Conservation (phyloP, 345 rosid species). For the Noccaea caerulescens region DNA sequence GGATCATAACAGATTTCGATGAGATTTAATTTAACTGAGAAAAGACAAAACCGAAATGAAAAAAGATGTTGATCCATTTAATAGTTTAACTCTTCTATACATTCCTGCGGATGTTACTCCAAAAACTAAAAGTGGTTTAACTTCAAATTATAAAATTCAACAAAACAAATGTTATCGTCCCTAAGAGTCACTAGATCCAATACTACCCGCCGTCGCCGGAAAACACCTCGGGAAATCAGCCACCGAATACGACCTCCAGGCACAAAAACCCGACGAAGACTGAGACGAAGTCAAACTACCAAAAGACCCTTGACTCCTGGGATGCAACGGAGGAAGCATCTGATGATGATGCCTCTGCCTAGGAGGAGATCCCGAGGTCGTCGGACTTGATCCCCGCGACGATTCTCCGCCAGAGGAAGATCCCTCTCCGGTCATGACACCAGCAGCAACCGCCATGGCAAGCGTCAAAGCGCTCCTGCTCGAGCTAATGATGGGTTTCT, state of each 20-base stretch:
- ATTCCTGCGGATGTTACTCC: conserved; percentile 27
- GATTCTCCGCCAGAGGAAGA: conserved; percentile 52
- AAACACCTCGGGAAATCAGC: conserved; percentile 64
- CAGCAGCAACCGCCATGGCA: conserved; percentile 67
- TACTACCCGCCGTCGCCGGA: conserved; percentile 34
- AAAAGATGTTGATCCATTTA: conserved; percentile 18
- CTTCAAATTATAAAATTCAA: conserved; percentile 13
- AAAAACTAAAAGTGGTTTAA: conserved; percentile 9
- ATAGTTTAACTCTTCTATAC: conserved; percentile 33
- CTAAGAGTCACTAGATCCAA: conserved; percentile 34
- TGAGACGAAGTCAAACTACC: conserved; percentile 39
- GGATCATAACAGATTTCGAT: conserved; percentile 12
- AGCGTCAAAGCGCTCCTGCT: conserved; percentile 74
- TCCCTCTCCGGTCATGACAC: conserved; percentile 68
- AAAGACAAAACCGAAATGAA: neutral
- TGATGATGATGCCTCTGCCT: conserved; percentile 38
- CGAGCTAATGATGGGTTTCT: conserved; percentile 56
- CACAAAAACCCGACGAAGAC: conserved; percentile 42
- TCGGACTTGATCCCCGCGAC: conserved; percentile 55
- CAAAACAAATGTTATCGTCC: conserved; percentile 16
- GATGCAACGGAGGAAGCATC: conserved; percentile 71
- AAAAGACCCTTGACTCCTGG: conserved; percentile 48
- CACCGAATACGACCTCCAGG: conserved; percentile 63
- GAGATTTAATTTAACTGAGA: neutral
- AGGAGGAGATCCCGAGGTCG: conserved; percentile 53